Conservation (phyloP, 345 rosid species). For the Ricinus communis region DNA sequence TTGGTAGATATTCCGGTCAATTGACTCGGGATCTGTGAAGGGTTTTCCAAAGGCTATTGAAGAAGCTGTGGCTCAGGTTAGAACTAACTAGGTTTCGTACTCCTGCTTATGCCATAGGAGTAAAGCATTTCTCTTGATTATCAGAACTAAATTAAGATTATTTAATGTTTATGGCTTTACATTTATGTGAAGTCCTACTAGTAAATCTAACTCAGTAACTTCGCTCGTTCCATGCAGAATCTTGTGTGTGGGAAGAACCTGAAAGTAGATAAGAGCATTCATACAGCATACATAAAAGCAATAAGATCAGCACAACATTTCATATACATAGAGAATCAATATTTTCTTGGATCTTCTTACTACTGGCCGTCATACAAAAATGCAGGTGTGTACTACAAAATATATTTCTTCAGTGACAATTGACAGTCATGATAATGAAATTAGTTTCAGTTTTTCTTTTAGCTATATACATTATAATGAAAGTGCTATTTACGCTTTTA, state of each 20-base stretch:
- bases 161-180: background rate
- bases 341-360: conserved; percentile 67
- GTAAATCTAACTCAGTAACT: background rate
- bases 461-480: background rate
- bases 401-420: background rate
- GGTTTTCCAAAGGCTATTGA: conserved; percentile 58
- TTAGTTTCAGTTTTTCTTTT: background rate
- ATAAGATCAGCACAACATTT: conserved; percentile 76
- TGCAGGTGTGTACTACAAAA: conserved; percentile 47
- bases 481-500: background rate
- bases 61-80: conserved; percentile 57
- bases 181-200: background rate
- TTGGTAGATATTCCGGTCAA: conserved; percentile 60
- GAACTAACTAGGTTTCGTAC: conserved; percentile 4
- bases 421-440: background rate
- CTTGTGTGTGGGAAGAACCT: conserved; percentile 60
- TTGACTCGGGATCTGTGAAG: conserved; percentile 72
- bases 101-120: conserved; percentile 1
- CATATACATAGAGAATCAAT: conserved; percentile 71
- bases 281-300: conserved; percentile 60
- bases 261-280: conserved; percentile 70
- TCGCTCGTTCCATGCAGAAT: conserved; percentile 38
- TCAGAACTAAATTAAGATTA: background rate
- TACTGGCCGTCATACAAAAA: conserved; percentile 66
- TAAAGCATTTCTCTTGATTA: background rate